Evolutionary conservation across 129 eudicot species (phyloP).

Genomic region (Silybum marianum): DNA sequence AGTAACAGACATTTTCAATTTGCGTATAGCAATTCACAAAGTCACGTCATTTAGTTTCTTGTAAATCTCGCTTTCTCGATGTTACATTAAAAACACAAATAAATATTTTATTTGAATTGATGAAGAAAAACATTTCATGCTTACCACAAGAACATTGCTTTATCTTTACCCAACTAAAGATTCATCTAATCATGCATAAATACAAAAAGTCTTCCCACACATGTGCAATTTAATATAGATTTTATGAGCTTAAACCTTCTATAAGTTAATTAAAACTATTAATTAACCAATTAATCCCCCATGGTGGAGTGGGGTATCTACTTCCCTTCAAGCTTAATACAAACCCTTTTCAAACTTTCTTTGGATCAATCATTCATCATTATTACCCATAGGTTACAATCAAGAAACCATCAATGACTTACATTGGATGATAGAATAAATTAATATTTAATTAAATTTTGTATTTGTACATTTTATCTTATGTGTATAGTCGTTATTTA

Average conservation of each 20-base stretch:
- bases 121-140: background rate
- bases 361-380: constrained; percentile 9
- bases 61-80: background rate
- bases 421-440: too few relatives aligned
- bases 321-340: background rate
- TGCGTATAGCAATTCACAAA: too few relatives aligned
- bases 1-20: too few relatives aligned
- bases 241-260: background rate
- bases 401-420: background rate
- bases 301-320: background rate
- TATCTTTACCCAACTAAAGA: background rate
- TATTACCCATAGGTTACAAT: background rate
- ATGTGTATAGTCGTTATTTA: too few relatives aligned
- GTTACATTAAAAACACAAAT: background rate
- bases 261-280: background rate
- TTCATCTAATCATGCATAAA: constrained; percentile 3
- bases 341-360: background rate
- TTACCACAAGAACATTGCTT: constrained; percentile 13
- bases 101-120: background rate
- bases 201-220: constrained; percentile 12
- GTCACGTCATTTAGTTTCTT: background rate
- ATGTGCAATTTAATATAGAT: background rate
- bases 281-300: background rate
- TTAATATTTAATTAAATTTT: too few relatives aligned
- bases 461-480: background rate